Evolutionary conservation across 2,329 filamentous ascomycete species (phyloP).

Genomic region (Trichoderma gracile): DNA sequence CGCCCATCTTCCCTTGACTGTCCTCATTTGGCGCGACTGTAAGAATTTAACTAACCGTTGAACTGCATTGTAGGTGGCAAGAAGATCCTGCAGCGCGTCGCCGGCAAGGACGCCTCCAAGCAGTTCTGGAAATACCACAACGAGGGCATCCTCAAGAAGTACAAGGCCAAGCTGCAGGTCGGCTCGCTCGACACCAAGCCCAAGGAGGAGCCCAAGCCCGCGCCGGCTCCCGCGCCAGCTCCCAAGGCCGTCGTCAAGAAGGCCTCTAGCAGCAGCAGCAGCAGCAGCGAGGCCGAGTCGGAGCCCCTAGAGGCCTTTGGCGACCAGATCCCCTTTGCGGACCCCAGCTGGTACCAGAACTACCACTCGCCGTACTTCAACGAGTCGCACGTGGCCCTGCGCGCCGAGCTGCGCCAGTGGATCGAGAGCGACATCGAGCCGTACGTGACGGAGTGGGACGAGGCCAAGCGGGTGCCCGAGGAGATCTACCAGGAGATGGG

Average conservation of each 20-base stretch:
- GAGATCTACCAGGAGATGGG: constrained; percentile 96
- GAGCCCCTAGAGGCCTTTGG: constrained; percentile 85
- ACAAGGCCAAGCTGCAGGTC: constrained; percentile 72
- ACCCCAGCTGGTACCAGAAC: constrained; percentile 92
- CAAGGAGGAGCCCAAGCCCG: constrained; percentile 58
- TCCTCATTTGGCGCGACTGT: no score
- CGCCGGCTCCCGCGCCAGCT: constrained; percentile 36
- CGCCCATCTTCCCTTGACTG: constrained; percentile 30
- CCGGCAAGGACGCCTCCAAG: constrained; percentile 66
- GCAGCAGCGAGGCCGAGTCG: constrained; percentile 49
- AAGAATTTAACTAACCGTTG: not conserved
- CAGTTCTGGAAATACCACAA: constrained; percentile 79
- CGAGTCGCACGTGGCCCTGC: constrained; percentile 86
- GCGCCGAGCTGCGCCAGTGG: constrained; percentile 89
- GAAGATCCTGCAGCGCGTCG: constrained; percentile 64
- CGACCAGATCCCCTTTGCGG: constrained; percentile 83
- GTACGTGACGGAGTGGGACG: constrained; percentile 93
- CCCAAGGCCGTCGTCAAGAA: constrained; percentile 36
- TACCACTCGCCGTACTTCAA: constrained; percentile 98
- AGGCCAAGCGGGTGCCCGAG: constrained; percentile 85
- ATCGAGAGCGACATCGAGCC: constrained; percentile 87
- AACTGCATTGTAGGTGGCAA: constrained; percentile 52
- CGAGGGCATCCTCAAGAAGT: constrained; percentile 85
- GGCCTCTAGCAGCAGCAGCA: constrained; percentile 51
- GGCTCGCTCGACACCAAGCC: constrained; percentile 89